A percentile compares a stretch with the other conserved stretches of the same genome.
Evolutionary conservation across 331 rosid genomes (phyloP).

Genomic region (Erythrophleum ivorense): DNA sequence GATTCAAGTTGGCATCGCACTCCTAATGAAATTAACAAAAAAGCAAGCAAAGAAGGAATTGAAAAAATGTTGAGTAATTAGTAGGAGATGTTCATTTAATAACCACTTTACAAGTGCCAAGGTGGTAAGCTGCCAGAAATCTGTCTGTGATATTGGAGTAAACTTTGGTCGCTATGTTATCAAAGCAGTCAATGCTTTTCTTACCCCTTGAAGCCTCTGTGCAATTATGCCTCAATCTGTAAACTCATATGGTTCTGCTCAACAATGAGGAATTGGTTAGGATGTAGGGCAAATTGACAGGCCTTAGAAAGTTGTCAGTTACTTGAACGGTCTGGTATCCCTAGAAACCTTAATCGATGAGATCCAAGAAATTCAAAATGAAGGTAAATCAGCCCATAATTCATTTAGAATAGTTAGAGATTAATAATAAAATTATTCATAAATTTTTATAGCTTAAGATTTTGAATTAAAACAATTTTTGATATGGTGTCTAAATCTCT

Average conservation of each 20-base stretch:
- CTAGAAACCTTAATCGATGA: no score
- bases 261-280: neutral
- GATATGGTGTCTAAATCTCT: no score
- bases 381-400: neutral
- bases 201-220: neutral
- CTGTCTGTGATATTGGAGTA: neutral
- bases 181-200: neutral
- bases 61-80: neutral
- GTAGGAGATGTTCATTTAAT: constrained; percentile 1
- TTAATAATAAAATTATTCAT: no score
- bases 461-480: no score
- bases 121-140: neutral
- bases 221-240: neutral
- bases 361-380: neutral
- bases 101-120: neutral
- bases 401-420: neutral
- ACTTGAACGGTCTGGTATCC: neutral
- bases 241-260: neutral
- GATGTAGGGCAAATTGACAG: neutral
- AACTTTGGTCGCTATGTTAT: neutral
- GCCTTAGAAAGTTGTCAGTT: neutral
- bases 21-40: no score
- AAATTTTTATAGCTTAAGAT: no score
- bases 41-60: no score
- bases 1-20: no score